Base-by-base conservation (phyloP, 2,329 filamentous ascomycete genomes). In the Cordyceps fumosorosea region DNA sequence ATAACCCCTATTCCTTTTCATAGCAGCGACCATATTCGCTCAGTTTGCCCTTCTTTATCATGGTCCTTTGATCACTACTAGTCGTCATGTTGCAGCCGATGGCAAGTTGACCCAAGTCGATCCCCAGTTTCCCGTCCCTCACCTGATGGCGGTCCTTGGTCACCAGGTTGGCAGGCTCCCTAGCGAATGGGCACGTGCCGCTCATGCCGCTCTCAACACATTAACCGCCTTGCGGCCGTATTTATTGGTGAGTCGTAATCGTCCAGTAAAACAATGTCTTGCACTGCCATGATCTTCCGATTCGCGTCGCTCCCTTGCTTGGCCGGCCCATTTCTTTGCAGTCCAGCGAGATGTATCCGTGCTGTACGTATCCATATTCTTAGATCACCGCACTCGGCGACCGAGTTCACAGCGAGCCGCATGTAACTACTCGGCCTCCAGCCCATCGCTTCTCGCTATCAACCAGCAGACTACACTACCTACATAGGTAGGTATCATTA, bases 101-200 rank as follows among this genome's bases (percentile, higher is more conserved):
- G 40, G n/a, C 34, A 45, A 56, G 16, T 14, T n/a, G 16, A 40
- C 52, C 18, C 16, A n/a, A 44, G 10, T n/a, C 40, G n/a, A 50
- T 51, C 45, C 45, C 44, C 44, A 50, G 44, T 20, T 58, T n/a
- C 5, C 50, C 3, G 32, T 22, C 40, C n/a, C 56, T 51, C 56
- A 58, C 56, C 56, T 58, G 45, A 58, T 40, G 18, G 4, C 42
- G 3, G 7, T 57, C 44, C 22, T 20, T 58, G 18, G 56, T 58
- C 45, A 51, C 29, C n/a, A 4, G 29, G 29, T 29, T 29, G 29
- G 29, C 32, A 58, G 56, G 45, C 32, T 37, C 56, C 32, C 40
- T n/a, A 29, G 22, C 3, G 56, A 3, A 10, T 42, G 56, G 56
- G 56, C 56, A 58, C 56, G 56, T 58, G 56, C 56, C 56, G 42